Conservation (phyloP, 2,329 filamentous ascomycete species). For the Ascochyta fabae region DNA sequence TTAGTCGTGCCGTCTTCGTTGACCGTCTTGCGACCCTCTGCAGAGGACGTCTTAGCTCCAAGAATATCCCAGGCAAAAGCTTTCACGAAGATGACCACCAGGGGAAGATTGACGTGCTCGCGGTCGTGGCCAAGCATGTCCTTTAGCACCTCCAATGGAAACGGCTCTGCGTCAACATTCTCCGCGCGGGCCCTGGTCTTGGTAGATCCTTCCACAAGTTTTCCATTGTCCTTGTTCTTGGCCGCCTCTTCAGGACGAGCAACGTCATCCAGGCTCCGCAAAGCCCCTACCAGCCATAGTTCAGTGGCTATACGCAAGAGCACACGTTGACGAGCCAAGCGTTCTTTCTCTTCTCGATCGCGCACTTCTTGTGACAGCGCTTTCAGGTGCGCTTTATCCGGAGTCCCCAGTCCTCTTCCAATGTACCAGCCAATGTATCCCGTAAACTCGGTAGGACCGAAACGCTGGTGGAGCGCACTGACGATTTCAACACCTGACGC, state of each 20-base stretch:
- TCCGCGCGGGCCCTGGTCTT: conserved; percentile 68
- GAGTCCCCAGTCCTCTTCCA: conserved; percentile 87
- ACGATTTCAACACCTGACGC: conserved; percentile 91
- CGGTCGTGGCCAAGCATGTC: conserved; percentile 92
- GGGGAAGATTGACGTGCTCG: conserved; percentile 86
- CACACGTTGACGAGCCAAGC: conserved; percentile 82
- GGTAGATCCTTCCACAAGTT: conserved; percentile 60
- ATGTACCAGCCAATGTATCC: conserved; percentile 91
- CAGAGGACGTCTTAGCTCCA: conserved; percentile 73
- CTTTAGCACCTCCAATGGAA: conserved; percentile 96
- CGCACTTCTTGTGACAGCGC: conserved; percentile 78
- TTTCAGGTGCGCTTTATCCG: conserved; percentile 85
- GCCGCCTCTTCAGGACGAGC: conserved; percentile 69
- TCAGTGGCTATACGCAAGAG: conserved; percentile 91
- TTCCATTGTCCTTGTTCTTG: conserved; percentile 64
- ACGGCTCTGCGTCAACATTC: conserved; percentile 80
- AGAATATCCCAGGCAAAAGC: conserved; percentile 95
- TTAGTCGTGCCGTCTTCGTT: conserved; percentile 78
- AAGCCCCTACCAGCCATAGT: conserved; percentile 88
- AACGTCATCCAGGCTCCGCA: conserved; percentile 79
- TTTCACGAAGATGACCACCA: conserved; percentile 95
- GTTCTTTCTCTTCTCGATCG: conserved; percentile 95
- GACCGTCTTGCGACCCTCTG: conserved; percentile 82
- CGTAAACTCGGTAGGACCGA: conserved; percentile 88
- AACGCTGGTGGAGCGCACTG: conserved; percentile 93